A percentile compares a stretch with the other conserved stretches of the same genome.
These are phyloP conservation scores for Penicillium fimorum DNA, from an alignment of 495 filamentous ascomycete genomes.

Conservation along the genomic window DNA sequence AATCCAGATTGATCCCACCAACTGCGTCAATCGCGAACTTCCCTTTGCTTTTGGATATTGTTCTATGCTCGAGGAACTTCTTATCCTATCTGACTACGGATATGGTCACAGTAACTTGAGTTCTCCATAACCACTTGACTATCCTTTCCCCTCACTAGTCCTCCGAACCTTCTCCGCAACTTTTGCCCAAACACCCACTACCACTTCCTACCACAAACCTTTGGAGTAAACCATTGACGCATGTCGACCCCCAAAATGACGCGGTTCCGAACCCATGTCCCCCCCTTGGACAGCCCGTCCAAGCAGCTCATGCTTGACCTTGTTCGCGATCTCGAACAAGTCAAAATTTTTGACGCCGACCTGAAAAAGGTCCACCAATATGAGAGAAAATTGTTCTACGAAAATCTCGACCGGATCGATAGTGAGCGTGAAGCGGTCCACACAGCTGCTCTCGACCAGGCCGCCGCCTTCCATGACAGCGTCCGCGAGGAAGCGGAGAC, in stretches of 20 bases:
- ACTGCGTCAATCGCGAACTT: background rate
- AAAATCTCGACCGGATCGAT: slow-evolving; percentile 46
- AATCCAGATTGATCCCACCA: background rate
- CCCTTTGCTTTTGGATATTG: background rate
- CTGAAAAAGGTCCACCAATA: slow-evolving; percentile 45
- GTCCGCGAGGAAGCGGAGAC: slow-evolving; percentile 60
- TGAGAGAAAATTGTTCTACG: slow-evolving; percentile 45
- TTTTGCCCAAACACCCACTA: no score
- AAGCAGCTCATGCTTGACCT: slow-evolving; percentile 51
- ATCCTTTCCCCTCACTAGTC: background rate
- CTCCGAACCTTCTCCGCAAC: background rate
- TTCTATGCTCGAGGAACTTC: background rate
- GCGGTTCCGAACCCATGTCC: slow-evolving; percentile 27
- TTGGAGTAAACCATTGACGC: background rate
- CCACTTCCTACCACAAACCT: background rate
- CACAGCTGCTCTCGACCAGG: slow-evolving; percentile 60
- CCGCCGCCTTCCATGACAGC: slow-evolving; percentile 59
- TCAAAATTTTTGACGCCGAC: slow-evolving; percentile 39
- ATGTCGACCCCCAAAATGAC: background rate
- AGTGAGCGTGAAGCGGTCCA: slow-evolving; percentile 49
- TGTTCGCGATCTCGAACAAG: slow-evolving; percentile 38
- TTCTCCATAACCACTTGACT: background rate
- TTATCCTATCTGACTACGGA: background rate
- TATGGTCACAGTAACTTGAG: background rate
- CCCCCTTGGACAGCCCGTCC: slow-evolving; percentile 39